phyloP scores from a whole-genome alignment of 352 stramenopile species.

The Pythium scleroteichum region DNA sequence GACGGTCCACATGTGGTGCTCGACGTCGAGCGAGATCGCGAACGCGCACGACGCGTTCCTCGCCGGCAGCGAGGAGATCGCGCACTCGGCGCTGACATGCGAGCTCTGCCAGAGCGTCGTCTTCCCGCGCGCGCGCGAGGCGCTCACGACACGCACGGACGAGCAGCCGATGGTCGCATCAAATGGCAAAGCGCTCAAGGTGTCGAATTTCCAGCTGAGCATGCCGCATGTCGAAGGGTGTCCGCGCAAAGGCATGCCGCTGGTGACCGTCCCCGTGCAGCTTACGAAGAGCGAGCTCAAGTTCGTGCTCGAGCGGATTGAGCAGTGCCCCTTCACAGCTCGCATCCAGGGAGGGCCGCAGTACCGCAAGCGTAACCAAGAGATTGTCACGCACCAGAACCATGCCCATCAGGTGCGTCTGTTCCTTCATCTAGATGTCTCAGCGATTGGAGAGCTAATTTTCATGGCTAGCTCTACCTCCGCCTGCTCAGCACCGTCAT shows the following conservation, averaged over 20 bases:
- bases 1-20: conserved; percentile 71
- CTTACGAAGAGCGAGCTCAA: conserved; percentile 87
- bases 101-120: conserved; percentile 71
- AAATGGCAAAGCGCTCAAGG: conserved; percentile 65
- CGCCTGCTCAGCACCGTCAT: conserved; percentile 61
- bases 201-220: conserved; percentile 84
- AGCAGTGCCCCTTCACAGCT: conserved; percentile 59
- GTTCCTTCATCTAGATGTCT: neutral
- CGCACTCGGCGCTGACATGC: conserved; percentile 73
- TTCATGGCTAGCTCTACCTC: conserved; percentile 57
- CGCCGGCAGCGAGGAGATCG: conserved; percentile 57
- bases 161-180: conserved; percentile 50
- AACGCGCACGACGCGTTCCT: conserved; percentile 73
- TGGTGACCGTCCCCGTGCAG: conserved; percentile 64
- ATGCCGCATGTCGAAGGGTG: conserved; percentile 90
- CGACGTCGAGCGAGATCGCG: conserved; percentile 62
- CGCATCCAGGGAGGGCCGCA: conserved; percentile 57
- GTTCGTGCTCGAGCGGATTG: conserved; percentile 82
- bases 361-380: conserved; percentile 57
- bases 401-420: conserved; percentile 71
- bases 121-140: conserved; percentile 71
- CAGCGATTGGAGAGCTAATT: neutral
- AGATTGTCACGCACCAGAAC: conserved; percentile 67
- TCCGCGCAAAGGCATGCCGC: conserved; percentile 77
- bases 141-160: conserved; percentile 60